Conservation (phyloP, 306 rosid genomes). For the Cucumis cinereus region DNA sequence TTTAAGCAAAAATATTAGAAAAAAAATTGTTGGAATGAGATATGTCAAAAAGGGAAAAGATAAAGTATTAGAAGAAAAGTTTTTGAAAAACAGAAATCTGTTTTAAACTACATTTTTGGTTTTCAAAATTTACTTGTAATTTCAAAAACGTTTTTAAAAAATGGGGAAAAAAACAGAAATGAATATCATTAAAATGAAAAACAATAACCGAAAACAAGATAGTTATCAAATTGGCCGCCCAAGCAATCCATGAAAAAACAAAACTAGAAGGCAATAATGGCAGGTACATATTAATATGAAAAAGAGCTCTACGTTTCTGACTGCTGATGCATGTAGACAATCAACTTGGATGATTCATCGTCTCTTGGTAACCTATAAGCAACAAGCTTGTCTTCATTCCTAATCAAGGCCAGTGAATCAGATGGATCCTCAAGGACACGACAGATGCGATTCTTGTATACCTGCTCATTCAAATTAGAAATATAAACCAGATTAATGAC, state of each 20-base stretch:
- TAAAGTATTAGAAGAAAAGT: no score
- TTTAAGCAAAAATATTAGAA: no score
- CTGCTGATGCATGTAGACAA: slow-evolving; percentile 43
- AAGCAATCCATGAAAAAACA: not conserved
- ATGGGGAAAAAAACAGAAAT: no score
- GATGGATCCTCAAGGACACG: slow-evolving; percentile 37
- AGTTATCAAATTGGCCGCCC: not conserved
- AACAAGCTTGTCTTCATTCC: slow-evolving; percentile 64
- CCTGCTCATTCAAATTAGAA: slow-evolving; percentile 20
- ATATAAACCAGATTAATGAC: not conserved
- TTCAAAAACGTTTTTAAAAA: no score
- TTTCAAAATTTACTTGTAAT: not conserved
- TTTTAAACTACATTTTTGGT: not conserved
- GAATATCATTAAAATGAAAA: no score
- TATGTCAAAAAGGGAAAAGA: no score
- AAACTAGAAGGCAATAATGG: not conserved
- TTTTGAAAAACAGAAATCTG: no score
- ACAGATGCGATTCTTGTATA: slow-evolving; percentile 33
- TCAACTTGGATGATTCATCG: slow-evolving; percentile 24
- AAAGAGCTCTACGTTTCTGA: slow-evolving; percentile 31
- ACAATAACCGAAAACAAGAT: not conserved
- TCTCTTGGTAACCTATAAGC: slow-evolving; percentile 61
- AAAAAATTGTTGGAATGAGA: no score
- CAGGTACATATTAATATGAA: not conserved
- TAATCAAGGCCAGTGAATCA: slow-evolving; percentile 39